Evolutionary conservation across 2,329 filamentous ascomycete species (phyloP), one percentile per base, ranked within the genome.

Genomic region (Biscogniauxia marginata): DNA sequence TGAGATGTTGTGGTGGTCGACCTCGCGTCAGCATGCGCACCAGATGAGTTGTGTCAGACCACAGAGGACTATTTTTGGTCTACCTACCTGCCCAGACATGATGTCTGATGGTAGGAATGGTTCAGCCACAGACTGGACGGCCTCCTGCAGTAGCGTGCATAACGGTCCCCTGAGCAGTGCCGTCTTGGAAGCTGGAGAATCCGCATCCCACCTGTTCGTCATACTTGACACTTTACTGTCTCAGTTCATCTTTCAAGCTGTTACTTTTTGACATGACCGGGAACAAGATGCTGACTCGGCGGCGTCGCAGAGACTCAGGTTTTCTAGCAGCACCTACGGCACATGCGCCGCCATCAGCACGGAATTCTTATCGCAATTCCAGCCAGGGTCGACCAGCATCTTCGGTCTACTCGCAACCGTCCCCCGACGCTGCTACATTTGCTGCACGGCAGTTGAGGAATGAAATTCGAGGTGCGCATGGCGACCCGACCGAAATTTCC

Each of bases 401-500:
- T 25, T 88, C 87, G 16, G 63, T 85, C 48, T 88, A 89, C 68
- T 84, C 85, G 47, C 79, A 83, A 68, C 79, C 76, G 46, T 83
- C 78, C 58, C 78, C 79, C 13, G 66, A 69, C 23, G 68, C 67
- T 9, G 63, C 71, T 13, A 66, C 61, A 46, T 73, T 74, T 53
- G 67, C 70, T 7, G 60, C 67, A 18, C 65, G 63, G 18, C 67
- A 72, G 30, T 50, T 67, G n/a, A 58, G 68, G 50, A 55, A 60
- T 47, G 63, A 63, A 50, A 54, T 65, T 46, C n/a, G n/a, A n/a
- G n/a, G n/a, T n/a, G 55, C 55, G 3, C 57, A 62, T 49, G 50
- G 52, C 52, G 61, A 62, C 49, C 67, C 69, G 53, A 67, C 74
- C 66, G 73, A 75, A 20, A 75, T 85, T 59, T 84, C 82, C 9